Percentiles rank a stretch among this genome's conserved stretches.
phyloP scores from a whole-genome alignment of 352 stramenopile genomes.

The Aphanomyces stellatus region DNA sequence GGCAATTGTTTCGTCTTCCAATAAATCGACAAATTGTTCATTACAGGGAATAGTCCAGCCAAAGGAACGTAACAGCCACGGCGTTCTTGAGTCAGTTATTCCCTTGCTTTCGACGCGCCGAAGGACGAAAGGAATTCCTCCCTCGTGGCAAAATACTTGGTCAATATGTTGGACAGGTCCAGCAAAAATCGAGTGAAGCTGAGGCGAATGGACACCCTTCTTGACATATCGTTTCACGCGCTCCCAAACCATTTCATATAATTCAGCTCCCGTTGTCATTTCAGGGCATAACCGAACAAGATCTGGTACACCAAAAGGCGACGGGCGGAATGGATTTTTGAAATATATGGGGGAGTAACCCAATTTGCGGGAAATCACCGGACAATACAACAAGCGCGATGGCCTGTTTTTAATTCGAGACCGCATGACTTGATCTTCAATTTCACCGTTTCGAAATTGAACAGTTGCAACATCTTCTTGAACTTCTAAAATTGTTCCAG shows the following conservation, averaged over 20 bases:
- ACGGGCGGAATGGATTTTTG: conserved; percentile 81
- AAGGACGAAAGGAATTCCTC: conserved; percentile 42
- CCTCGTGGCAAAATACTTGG: conserved; percentile 49
- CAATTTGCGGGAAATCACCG: conserved; percentile 73
- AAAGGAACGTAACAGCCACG: conserved; percentile 74
- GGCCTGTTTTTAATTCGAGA: conserved; percentile 58
- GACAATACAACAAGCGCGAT: conserved; percentile 67
- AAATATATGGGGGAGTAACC: conserved; percentile 84
- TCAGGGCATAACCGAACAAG: conserved; percentile 81
- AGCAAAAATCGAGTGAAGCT: conserved; percentile 38
- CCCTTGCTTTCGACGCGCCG: conserved; percentile 79
- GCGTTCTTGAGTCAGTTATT: conserved; percentile 63
- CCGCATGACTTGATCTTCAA: conserved; percentile 62
- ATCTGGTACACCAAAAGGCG: conserved; percentile 79
- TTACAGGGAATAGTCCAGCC: conserved; percentile 75
- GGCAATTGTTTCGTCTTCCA: conserved; percentile 80
- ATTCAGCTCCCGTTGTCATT: conserved; percentile 58
- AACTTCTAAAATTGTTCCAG: conserved; percentile 2
- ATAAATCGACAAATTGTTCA: conserved; percentile 55
- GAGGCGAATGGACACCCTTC: not conserved
- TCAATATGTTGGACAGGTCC: conserved; percentile 35
- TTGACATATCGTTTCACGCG: conserved; percentile 72
- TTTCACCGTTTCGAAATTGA: conserved; percentile 51
- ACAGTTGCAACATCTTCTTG: conserved; percentile 36
- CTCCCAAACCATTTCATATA: conserved; percentile 79